Conservation (phyloP, 2,329 filamentous ascomycete genomes). For the Sporothrix sp. region DNA sequence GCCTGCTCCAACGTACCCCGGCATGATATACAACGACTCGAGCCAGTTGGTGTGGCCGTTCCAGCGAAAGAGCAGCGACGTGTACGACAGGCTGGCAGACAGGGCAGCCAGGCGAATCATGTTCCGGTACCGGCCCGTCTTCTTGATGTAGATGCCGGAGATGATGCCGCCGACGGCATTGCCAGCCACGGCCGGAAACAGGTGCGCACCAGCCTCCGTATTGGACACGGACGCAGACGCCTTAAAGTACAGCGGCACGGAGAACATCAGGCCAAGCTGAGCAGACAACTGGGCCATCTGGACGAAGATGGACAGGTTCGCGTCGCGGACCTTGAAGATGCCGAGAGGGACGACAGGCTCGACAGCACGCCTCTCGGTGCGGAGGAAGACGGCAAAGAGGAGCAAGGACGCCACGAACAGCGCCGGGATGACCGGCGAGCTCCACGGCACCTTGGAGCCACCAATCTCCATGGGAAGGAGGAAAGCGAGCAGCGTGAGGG, state of each 20-base stretch:
- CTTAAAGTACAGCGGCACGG: slow-evolving; percentile 61
- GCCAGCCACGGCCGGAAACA: slow-evolving; percentile 58
- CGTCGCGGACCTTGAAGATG: slow-evolving; percentile 41
- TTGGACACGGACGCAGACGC: slow-evolving; percentile 48
- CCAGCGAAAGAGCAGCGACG: slow-evolving; percentile 47
- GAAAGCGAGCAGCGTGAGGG: slow-evolving; percentile 27
- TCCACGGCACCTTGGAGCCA: slow-evolving; percentile 30
- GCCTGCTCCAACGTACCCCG: too few relatives aligned
- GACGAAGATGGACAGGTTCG: slow-evolving; percentile 44
- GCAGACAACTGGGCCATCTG: slow-evolving; percentile 43
- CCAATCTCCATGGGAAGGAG: slow-evolving; percentile 33
- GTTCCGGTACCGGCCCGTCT: slow-evolving; percentile 50
- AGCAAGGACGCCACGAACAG: slow-evolving; percentile 25
- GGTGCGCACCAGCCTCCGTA: slow-evolving; percentile 47
- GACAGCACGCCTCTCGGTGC: slow-evolving; percentile 29
- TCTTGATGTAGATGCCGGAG: slow-evolving; percentile 47
- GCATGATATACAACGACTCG: slow-evolving; percentile 51
- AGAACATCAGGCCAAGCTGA: slow-evolving; percentile 54
- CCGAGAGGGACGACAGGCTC: slow-evolving; percentile 52
- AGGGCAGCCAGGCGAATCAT: slow-evolving; percentile 42
- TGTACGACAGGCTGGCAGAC: slow-evolving; percentile 40
- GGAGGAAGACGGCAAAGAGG: slow-evolving; percentile 26
- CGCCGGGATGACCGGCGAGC: slow-evolving; percentile 25
- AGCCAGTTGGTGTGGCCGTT: slow-evolving; percentile 44
- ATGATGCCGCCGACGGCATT: slow-evolving; percentile 56